Percentiles rank a stretch among this genome's conserved stretches.
These are phyloP conservation scores for Aspergillus sp. DNA, from an alignment of 2,329 filamentous ascomycete species.

Conservation along the genomic window DNA sequence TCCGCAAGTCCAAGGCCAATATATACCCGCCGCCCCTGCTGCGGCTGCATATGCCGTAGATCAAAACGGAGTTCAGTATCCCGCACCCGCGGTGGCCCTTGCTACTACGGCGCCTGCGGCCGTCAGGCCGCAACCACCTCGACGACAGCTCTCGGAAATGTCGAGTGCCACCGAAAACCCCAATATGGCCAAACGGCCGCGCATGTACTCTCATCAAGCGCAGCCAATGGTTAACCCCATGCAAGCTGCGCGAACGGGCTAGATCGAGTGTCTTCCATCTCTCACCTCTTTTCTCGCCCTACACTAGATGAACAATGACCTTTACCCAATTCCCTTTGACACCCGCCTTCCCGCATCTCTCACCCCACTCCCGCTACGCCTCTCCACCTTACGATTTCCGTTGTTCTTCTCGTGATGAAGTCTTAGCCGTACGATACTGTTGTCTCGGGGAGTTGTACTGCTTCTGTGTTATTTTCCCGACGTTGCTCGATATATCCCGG, in stretches of 20 bases:
- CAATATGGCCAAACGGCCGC: constrained; percentile 59
- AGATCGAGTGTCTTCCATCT: constrained; percentile 5
- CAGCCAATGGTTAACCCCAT: constrained; percentile 52
- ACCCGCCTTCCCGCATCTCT: constrained; percentile 13
- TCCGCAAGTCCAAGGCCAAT: constrained; percentile 45
- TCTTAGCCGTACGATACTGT: constrained; percentile 14
- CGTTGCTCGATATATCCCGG: constrained; percentile 8
- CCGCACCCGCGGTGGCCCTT: constrained; percentile 38
- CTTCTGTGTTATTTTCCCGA: constrained; percentile 1
- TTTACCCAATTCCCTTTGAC: constrained; percentile 6
- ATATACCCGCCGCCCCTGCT: constrained; percentile 43
- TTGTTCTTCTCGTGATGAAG: constrained; percentile 15
- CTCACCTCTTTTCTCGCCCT: constrained; percentile 3
- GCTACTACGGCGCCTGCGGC: constrained; percentile 29
- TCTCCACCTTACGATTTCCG: constrained; percentile 4
- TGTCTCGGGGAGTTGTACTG: constrained; percentile 9
- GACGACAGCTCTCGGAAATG: constrained; percentile 64
- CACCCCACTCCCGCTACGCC: constrained; percentile 18
- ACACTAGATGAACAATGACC: constrained; percentile 2
- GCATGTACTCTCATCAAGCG: constrained; percentile 54
- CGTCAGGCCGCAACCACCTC: constrained; percentile 50
- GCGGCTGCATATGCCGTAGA: constrained; percentile 41
- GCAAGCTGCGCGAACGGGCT: constrained; percentile 47
- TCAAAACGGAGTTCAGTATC: constrained; percentile 44
- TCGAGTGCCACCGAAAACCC: constrained; percentile 55